phyloP scores from a whole-genome alignment of 2,329 filamentous ascomycete species.

The Sporothrix mexicana region DNA sequence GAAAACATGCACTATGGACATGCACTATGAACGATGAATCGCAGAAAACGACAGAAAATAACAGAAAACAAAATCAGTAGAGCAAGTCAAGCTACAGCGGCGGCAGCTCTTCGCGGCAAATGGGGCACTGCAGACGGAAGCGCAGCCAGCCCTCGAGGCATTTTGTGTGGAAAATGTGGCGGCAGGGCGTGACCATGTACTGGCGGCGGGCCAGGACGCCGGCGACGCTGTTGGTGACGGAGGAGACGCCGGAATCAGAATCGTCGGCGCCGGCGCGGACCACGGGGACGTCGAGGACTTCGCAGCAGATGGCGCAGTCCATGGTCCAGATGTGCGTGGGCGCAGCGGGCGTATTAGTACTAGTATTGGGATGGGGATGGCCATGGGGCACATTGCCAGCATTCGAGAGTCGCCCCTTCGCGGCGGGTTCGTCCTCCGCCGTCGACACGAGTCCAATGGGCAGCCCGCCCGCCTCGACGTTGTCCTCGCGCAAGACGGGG shows the following conservation, averaged over 20 bases:
- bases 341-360: no score
- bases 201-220: constrained; percentile 77
- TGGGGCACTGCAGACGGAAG: constrained; percentile 90
- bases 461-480: constrained; percentile 76
- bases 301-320: constrained; percentile 95
- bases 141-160: constrained; percentile 98
- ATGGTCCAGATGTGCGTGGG: constrained; percentile 58
- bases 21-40: no score
- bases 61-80: not conserved
- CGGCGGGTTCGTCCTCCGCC: constrained; percentile 37
- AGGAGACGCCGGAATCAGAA: constrained; percentile 43
- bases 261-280: constrained; percentile 65
- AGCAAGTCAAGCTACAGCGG: constrained; percentile 66
- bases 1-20: no score
- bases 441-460: constrained; percentile 69
- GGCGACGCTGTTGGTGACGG: constrained; percentile 56
- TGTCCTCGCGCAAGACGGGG: constrained; percentile 82
- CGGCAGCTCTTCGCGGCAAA: constrained; percentile 87
- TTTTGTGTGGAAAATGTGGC: constrained; percentile 91
- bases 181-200: constrained; percentile 97
- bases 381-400: no score
- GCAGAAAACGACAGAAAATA: not conserved
- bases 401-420: not conserved
- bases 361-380: not conserved
- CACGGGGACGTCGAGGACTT: constrained; percentile 87